Evolutionary conservation across 225 moss, liverwort and hornwort genomes (phyloP).

Genomic region (Thuidium tamariscinum): DNA sequence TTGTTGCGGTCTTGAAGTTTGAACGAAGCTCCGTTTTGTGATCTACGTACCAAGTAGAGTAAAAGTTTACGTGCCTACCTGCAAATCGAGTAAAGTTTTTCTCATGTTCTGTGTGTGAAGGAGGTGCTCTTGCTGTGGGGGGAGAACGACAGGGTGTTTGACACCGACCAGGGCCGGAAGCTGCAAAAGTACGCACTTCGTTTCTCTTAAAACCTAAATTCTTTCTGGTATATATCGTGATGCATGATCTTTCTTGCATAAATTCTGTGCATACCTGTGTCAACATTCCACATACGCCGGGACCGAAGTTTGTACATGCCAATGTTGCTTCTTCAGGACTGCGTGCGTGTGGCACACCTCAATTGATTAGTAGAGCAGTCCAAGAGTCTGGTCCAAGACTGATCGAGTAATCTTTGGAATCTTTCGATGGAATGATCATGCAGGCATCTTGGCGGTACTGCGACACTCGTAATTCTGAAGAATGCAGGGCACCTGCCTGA

Average conservation of each 20-base stretch:
- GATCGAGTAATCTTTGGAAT: not conserved
- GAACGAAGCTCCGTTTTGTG: not conserved
- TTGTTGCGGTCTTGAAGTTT: not conserved
- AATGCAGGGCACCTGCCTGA: not conserved
- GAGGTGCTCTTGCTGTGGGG: slow-evolving; percentile 26
- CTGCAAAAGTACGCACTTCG: slow-evolving; percentile 2
- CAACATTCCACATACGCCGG: not conserved
- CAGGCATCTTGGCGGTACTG: slow-evolving; percentile 2
- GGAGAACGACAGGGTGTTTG: slow-evolving; percentile 13
- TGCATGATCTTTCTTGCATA: not conserved
- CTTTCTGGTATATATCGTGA: not conserved
- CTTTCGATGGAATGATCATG: not conserved
- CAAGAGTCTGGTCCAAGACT: too few relatives aligned
- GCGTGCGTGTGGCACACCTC: not conserved
- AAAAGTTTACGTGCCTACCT: not conserved
- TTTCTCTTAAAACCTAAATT: not conserved
- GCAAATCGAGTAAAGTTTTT: not conserved
- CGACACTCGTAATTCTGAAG: not conserved
- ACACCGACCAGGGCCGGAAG: slow-evolving; percentile 4
- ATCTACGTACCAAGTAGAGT: not conserved
- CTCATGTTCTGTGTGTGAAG: slow-evolving; percentile 3
- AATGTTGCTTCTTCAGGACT: not conserved
- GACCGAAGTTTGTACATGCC: not conserved
- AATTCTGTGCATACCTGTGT: not conserved
- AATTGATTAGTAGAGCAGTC: not conserved